These are phyloP conservation scores for Pyricularia pennisetigena DNA, from an alignment of 2,329 filamentous ascomycete species.

Conservation along the genomic window DNA sequence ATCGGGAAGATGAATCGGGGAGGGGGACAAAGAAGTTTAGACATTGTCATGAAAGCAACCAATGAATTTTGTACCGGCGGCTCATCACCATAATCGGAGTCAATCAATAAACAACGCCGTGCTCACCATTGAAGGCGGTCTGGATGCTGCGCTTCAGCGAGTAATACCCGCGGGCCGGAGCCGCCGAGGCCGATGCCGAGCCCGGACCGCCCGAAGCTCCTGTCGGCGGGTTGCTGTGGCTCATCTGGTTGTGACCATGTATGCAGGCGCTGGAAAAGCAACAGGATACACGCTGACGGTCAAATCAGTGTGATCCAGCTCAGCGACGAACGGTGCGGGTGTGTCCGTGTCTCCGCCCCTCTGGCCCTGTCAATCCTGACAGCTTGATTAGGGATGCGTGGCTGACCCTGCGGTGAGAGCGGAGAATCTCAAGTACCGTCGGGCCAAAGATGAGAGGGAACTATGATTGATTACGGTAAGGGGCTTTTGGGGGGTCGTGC, in stretches of 20 bases:
- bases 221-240: conserved; percentile 43
- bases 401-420: background rate
- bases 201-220: conserved; percentile 34
- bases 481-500: background rate
- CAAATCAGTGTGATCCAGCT: background rate
- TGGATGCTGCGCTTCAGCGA: conserved; percentile 48
- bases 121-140: conserved; percentile 50
- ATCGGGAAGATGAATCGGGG: background rate
- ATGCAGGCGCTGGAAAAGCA: background rate
- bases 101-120: background rate
- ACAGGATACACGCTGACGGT: background rate
- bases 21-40: background rate
- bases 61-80: background rate
- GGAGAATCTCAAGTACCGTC: background rate
- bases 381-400: background rate
- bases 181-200: conserved; percentile 27
- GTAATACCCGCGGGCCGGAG: conserved; percentile 21
- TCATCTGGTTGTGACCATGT: conserved; percentile 27
- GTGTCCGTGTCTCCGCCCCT: background rate
- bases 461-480: background rate
- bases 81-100: background rate
- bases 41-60: background rate
- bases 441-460: background rate
- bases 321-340: background rate
- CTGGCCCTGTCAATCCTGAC: background rate